A percentile compares a stretch with the other conserved stretches of the same genome.
Conservation (phyloP, 2,329 filamentous ascomycete species). For the Coniochaeta hoffmannii region DNA sequence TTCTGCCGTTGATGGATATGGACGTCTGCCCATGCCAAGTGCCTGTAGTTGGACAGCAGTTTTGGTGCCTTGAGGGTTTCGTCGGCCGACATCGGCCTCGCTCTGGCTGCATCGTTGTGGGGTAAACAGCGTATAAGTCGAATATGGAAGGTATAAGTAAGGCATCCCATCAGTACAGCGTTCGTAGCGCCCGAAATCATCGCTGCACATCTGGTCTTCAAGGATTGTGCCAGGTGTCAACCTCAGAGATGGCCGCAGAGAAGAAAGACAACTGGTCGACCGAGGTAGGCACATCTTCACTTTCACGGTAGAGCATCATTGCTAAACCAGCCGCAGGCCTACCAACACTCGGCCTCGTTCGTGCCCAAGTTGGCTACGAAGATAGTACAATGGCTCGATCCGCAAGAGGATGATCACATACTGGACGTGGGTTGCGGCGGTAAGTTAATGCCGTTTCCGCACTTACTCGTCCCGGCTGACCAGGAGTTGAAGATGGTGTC, state of each 20-base stretch:
- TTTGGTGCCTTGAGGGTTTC: no score
- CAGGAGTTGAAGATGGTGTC: slow-evolving; percentile 42
- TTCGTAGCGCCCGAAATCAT: not conserved
- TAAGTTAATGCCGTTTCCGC: slow-evolving; percentile 18
- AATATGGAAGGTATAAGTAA: not conserved
- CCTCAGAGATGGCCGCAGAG: slow-evolving; percentile 8
- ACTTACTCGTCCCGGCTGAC: not conserved
- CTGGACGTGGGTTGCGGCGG: slow-evolving; percentile 60
- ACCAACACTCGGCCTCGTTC: slow-evolving; percentile 54
- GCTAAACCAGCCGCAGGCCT: slow-evolving; percentile 32
- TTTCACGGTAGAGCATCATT: not conserved
- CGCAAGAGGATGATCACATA: slow-evolving; percentile 48
- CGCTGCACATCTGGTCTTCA: not conserved
- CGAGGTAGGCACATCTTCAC: slow-evolving; percentile 20
- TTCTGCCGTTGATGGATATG: no score
- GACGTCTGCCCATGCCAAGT: no score
- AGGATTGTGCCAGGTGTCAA: not conserved
- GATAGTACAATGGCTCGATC: slow-evolving; percentile 50
- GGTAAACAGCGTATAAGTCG: not conserved
- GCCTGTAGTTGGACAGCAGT: no score
- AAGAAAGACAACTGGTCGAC: slow-evolving; percentile 31
- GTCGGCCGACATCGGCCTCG: not conserved
- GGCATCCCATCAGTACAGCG: not conserved
- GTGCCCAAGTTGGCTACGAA: slow-evolving; percentile 55
- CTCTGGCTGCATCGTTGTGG: not conserved